These are phyloP conservation scores for Saccharomycodes ludwigii DNA, from an alignment of 805 yeast species.

Conservation along the genomic window DNA sequence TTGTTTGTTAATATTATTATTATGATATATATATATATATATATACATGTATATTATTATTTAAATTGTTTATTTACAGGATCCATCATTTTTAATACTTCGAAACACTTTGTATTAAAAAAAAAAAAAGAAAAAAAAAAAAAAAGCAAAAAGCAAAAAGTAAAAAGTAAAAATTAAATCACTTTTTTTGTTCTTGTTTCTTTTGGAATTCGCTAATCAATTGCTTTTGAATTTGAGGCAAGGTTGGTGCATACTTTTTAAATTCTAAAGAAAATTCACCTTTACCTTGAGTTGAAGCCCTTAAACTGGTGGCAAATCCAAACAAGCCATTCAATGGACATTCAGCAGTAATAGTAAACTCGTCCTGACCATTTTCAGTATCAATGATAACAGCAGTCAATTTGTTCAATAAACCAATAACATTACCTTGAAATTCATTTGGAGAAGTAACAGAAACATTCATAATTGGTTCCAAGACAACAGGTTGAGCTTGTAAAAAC, in stretches of 20 bases:
- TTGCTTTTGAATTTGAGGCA: slow-evolving; percentile 82
- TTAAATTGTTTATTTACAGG: slow-evolving; percentile 10
- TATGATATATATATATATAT: no score
- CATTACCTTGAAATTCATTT: slow-evolving; percentile 87
- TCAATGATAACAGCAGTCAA: slow-evolving; percentile 85
- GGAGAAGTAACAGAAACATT: slow-evolving; percentile 88
- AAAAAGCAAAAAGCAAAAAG: no score
- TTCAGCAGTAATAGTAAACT: slow-evolving; percentile 85
- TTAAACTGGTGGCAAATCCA: slow-evolving; percentile 87
- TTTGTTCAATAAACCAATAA: slow-evolving; percentile 85
- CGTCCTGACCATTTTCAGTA: slow-evolving; percentile 89
- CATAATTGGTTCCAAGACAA: slow-evolving; percentile 94
- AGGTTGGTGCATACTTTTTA: slow-evolving; percentile 80
- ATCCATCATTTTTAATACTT: slow-evolving; percentile 22
- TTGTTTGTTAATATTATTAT: no score
- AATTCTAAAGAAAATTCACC: slow-evolving; percentile 96
- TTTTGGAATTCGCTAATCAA: slow-evolving; percentile 74
- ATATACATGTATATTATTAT: no score
- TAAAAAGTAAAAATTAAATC: slow-evolving; percentile 3
- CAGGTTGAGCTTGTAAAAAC: slow-evolving; percentile 72
- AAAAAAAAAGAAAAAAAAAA: no score
- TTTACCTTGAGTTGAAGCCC: slow-evolving; percentile 97
- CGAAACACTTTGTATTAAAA: no score
- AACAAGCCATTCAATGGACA: slow-evolving; percentile 95
- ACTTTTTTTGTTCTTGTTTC: slow-evolving; percentile 32